Evolutionary conservation across 805 yeast species (phyloP).

Genomic region (Candida odintsovae): DNA sequence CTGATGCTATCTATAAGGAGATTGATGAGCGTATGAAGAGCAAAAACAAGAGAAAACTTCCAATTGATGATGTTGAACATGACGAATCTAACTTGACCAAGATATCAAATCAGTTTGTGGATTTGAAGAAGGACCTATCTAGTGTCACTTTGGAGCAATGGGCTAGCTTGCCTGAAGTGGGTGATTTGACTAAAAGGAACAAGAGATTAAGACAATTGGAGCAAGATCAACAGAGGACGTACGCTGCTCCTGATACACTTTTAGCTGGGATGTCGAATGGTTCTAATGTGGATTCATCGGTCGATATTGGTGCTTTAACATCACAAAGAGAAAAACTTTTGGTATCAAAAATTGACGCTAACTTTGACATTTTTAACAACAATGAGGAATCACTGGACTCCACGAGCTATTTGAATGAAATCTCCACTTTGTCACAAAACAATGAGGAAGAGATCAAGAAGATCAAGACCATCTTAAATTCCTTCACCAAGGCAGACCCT

Average conservation of each 20-base stretch:
- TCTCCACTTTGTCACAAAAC: slow-evolving; percentile 15
- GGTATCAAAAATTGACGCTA: slow-evolving; percentile 45
- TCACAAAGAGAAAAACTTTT: slow-evolving; percentile 59
- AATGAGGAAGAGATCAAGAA: slow-evolving; percentile 50
- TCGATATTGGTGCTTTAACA: slow-evolving; percentile 47
- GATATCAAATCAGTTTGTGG: slow-evolving; percentile 56
- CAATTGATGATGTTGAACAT: slow-evolving; percentile 21
- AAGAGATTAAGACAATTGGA: slow-evolving; percentile 62
- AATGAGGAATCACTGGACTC: slow-evolving; percentile 14
- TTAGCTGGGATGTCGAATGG: slow-evolving; percentile 31
- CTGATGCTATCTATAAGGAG: slow-evolving; percentile 59
- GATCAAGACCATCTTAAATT: slow-evolving; percentile 55
- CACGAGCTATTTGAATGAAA: slow-evolving; percentile 34
- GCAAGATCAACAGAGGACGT: slow-evolving; percentile 60
- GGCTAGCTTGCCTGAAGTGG: slow-evolving; percentile 80
- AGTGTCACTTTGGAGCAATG: slow-evolving; percentile 65
- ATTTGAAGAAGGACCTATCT: slow-evolving; percentile 58
- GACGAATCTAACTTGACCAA: slow-evolving; percentile 10
- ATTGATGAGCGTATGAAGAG: slow-evolving; percentile 52
- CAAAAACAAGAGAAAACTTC: slow-evolving; percentile 20
- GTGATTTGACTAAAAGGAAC: slow-evolving; percentile 77
- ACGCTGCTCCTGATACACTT: slow-evolving; percentile 77
- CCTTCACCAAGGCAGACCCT: slow-evolving; percentile 70
- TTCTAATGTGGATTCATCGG: slow-evolving; percentile 28
- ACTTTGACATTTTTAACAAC: slow-evolving; percentile 10